Evolutionary conservation across 345 rosid genomes (phyloP).

Genomic region (Salix exigua): DNA sequence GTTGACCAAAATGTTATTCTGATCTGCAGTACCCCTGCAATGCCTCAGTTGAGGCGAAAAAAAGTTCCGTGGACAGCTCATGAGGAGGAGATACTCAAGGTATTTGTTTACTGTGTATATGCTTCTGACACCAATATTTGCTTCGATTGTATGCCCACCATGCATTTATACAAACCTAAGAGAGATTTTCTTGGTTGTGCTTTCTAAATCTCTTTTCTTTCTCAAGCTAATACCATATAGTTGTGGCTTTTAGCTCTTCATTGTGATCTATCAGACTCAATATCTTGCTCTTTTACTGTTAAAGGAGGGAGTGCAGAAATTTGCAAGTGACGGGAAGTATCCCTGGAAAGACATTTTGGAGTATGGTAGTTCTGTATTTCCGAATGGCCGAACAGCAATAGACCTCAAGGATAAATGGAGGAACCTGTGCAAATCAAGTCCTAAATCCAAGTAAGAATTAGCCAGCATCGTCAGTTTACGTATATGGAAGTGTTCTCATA

Average conservation of each 20-base stretch:
- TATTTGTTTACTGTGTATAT: constrained; percentile 6
- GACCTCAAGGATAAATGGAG: constrained; percentile 54
- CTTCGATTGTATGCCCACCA: neutral
- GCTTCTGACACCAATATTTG: neutral
- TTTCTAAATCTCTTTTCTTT: neutral
- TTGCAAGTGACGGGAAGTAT: constrained; percentile 23
- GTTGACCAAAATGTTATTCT: neutral
- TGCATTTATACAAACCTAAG: neutral
- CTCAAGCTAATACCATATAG: neutral
- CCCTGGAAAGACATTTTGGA: constrained; percentile 45
- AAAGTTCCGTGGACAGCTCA: constrained; percentile 36
- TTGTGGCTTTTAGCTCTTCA: neutral
- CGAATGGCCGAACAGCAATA: constrained; percentile 24
- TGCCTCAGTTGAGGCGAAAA: constrained; percentile 31
- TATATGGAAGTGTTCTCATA: neutral
- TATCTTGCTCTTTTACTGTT: constrained; percentile 1
- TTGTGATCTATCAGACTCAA: neutral
- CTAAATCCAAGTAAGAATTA: constrained; percentile 16
- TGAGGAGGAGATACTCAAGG: constrained; percentile 46
- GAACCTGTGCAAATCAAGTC: constrained; percentile 37
- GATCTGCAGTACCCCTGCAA: constrained; percentile 30
- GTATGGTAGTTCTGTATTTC: constrained; percentile 28
- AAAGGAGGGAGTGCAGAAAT: constrained; percentile 37
- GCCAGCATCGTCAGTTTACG: constrained; percentile 11
- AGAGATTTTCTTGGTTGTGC: neutral